Evolutionary conservation across 2,329 filamentous ascomycete genomes (phyloP), one percentile per base, ranked within the genome.

Genomic region (Alternaria novae-zelandiae): DNA sequence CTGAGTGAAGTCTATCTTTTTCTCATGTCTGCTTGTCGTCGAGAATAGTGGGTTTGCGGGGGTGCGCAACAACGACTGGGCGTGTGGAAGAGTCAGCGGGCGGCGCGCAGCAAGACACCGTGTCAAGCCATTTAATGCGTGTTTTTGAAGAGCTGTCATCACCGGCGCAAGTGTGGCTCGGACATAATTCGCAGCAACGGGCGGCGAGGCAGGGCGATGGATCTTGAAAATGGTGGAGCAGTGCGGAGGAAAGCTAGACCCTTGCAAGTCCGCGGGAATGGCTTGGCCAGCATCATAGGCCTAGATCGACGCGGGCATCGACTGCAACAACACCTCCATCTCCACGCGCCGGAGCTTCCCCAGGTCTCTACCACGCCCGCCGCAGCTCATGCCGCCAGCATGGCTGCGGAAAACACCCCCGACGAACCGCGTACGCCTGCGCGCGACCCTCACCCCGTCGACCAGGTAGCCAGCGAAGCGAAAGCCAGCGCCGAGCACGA

Each of bases 371-470:
- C 49, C 63, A 62, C 56, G 56, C 66, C 63, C 59, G 68, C 67
- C 67, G 73, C 70, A 73, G 77, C 75, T 74, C 74, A 81, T 81
- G 79, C 74, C 72, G 73, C 69, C 72, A 78, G 73, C 78, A 81
- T 81, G 79, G 77, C 77, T 77, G 78, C 79, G 73, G 77, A 76
- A 63, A 69, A 73, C 51, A 74, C 69, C 68, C 71, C 76, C 62
- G 65, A 74, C 61, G 77, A 76, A 55, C 58, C 70, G 0, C 82
- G 82, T 81, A 0, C 88, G 0, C 60, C 67, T 32, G 61, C 54
- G 51, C 67, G 67, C 66, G 63, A 62, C 50, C 64, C 64, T 32
- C 26, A 61, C 4, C 57, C 49, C 44, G 61, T 58, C 32, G 63
- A 72, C 57, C 67, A 65, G 64, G 66, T 63, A 32, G 67, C 68